Evolutionary conservation across 805 yeast genomes (phyloP), one percentile per base, ranked within the genome.

Genomic region (Yamadazyma nakazawae): DNA sequence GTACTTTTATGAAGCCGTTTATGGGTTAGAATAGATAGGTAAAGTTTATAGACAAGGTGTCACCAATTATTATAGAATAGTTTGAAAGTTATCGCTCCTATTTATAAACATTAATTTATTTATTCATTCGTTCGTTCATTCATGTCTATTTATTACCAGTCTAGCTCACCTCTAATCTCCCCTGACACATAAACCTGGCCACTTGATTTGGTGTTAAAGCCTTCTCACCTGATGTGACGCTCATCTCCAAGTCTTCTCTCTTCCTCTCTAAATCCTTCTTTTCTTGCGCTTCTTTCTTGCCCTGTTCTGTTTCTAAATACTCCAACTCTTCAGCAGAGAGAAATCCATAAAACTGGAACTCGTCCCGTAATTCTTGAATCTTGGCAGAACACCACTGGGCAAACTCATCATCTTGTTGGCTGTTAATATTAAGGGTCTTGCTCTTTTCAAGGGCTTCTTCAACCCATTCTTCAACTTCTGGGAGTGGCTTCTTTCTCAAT

Each of bases 401-500:
- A 40, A 86, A 72, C 36, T 81, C 83, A 53, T 85, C 88, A 56
- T 24, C 62, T 58, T 24, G 53, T 54, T 41, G 40, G 17, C 58
- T 50, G 17, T 54, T 51, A 16, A 60, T 48, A 19, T 52, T 54
- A 2, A 49, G 21, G n/a, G 42, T 37, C 31, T 53, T 50, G 19
- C 54, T 58, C 36, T 43, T 48, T 16, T 50, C 51, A 3, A 50
- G 37, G 53, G 59, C 70, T 17, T 68, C 63, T 30, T 74, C 73
- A 7, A 90, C 78, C 97, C 98, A 92, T 40, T 81, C 86, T 43
- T 82, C 87, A 2, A 92, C 96, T 52, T 91, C 97, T 0, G 99
- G 98, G 10, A 88, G 70, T 42, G 85, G 84, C 61, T 91, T 92
- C 62, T 91, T 94, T 48, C 98, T 76, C 49, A 94, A 64, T 49